Conservation (phyloP, 805 yeast species). For the Sungouiella blattae region DNA sequence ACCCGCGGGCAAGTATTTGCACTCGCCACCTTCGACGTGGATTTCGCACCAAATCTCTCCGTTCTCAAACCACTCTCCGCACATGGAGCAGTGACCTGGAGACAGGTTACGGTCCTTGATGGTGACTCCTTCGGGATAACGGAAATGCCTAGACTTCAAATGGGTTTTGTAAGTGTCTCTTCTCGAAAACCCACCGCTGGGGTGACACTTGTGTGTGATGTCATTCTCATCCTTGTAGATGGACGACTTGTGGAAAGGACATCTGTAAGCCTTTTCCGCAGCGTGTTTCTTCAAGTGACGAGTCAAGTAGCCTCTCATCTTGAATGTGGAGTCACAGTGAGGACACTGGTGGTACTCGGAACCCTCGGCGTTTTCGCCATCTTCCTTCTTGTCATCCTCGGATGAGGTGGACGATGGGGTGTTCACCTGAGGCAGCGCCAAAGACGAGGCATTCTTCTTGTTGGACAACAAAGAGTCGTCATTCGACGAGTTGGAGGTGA, state of each 20-base stretch:
- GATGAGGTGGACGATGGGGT: constrained; percentile 27
- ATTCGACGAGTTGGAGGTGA: constrained; percentile 34
- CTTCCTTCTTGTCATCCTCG: constrained; percentile 17
- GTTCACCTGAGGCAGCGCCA: constrained; percentile 30
- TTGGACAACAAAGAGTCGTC: constrained; percentile 27
- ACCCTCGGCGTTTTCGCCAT: constrained; percentile 12
- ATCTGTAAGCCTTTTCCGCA: constrained; percentile 46
- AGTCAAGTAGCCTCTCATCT: constrained; percentile 51
- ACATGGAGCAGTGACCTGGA: constrained; percentile 53
- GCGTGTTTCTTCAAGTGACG: constrained; percentile 55
- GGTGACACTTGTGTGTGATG: constrained; percentile 47
- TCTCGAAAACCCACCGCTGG: constrained; percentile 57
- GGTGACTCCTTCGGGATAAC: constrained; percentile 53
- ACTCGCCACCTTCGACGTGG: constrained; percentile 49
- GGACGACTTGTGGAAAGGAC: constrained; percentile 46
- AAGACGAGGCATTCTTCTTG: constrained; percentile 8
- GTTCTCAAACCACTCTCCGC: constrained; percentile 46
- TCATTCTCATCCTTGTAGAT: constrained; percentile 38
- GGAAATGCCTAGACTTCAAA: constrained; percentile 53
- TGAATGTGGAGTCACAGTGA: constrained; percentile 47
- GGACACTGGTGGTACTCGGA: constrained; percentile 39
- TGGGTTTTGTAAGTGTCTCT: constrained; percentile 60
- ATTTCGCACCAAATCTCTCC: constrained; percentile 50
- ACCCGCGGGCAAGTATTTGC: constrained; percentile 42
- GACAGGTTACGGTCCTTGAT: constrained; percentile 41